These are phyloP conservation scores for Hypoxylon rubiginosum DNA, from an alignment of 2,329 filamentous ascomycete species.

Conservation along the genomic window DNA sequence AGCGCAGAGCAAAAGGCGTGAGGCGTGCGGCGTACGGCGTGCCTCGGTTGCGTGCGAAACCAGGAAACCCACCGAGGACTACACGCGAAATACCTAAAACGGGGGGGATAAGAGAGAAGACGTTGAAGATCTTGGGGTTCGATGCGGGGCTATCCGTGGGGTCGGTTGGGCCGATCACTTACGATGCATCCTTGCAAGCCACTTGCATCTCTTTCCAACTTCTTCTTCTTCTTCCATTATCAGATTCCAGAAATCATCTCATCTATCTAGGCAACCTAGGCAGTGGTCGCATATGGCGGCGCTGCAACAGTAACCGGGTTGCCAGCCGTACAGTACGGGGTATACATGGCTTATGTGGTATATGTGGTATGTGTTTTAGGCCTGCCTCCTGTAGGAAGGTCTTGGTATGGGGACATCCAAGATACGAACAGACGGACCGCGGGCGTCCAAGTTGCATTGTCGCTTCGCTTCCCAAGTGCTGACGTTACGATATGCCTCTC, in stretches of 20 bases:
- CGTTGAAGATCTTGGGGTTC: slow-evolving; percentile 45
- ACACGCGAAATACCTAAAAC: slow-evolving; percentile 30
- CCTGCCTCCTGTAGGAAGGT: slow-evolving; percentile 2
- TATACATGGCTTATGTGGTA: not conserved
- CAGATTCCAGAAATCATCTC: slow-evolving; percentile 30
- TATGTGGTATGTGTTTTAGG: not conserved
- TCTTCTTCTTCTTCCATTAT: slow-evolving; percentile 6
- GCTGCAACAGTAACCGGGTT: slow-evolving; percentile 18
- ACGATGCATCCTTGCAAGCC: slow-evolving; percentile 32
- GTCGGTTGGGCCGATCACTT: slow-evolving; percentile 44
- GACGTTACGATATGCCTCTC: slow-evolving; percentile 29
- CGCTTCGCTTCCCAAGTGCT: slow-evolving; percentile 25
- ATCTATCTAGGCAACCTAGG: not conserved
- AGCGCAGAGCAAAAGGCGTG: slow-evolving; percentile 7
- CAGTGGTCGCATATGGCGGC: slow-evolving; percentile 26
- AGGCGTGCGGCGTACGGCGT: slow-evolving; percentile 5
- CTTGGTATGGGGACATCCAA: slow-evolving; percentile 26
- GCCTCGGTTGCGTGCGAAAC: slow-evolving; percentile 25
- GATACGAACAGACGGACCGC: not conserved
- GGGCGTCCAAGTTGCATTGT: slow-evolving; percentile 16
- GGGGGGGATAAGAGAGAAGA: slow-evolving; percentile 30
- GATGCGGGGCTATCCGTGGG: slow-evolving; percentile 46
- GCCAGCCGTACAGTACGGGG: slow-evolving; percentile 10
- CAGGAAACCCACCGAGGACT: slow-evolving; percentile 14
- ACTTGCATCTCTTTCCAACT: slow-evolving; percentile 26